Evolutionary conservation across 345 rosid genomes (phyloP).

Genomic region (Rhizophora apiculata): DNA sequence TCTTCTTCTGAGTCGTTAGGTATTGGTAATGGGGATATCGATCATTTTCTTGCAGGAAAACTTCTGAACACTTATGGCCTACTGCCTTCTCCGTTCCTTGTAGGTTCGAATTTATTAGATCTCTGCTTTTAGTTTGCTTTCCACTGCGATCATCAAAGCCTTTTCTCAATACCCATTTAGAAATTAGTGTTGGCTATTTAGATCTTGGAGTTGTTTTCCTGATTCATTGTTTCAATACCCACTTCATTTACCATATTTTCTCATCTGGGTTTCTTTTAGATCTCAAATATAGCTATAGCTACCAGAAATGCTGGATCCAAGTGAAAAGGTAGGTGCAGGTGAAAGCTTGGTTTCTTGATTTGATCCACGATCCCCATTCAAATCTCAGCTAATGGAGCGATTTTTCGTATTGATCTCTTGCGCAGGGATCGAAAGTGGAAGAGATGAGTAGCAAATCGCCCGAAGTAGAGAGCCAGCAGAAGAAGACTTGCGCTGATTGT

Average conservation of each 20-base stretch:
- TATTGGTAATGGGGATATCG: too few species aligned
- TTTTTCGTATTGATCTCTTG: not conserved
- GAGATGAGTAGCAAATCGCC: slow-evolving; percentile 19
- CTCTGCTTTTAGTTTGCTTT: too few species aligned
- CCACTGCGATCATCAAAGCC: too few species aligned
- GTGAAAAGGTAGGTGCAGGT: slow-evolving; percentile 27
- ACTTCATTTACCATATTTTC: slow-evolving; percentile 1
- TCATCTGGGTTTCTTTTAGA: slow-evolving; percentile 16
- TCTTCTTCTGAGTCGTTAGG: too few species aligned
- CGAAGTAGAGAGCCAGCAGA: slow-evolving; percentile 36
- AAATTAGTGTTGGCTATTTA: not conserved
- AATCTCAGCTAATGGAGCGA: not conserved
- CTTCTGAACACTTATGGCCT: too few species aligned
- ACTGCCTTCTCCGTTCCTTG: too few species aligned
- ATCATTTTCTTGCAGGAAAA: too few species aligned
- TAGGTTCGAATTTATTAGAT: too few species aligned
- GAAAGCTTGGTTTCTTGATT: not conserved
- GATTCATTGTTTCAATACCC: not conserved
- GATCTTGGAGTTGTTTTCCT: not conserved
- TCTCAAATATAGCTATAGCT: slow-evolving; percentile 5
- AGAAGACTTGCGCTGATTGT: slow-evolving; percentile 83
- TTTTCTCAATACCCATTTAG: not conserved
- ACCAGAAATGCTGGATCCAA: slow-evolving; percentile 19
- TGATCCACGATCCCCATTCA: slow-evolving; percentile 2
- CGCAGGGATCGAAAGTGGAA: slow-evolving; percentile 15